phyloP scores from a whole-genome alignment of 768 basidiomycete species.

The Hygrocybe punicea region DNA sequence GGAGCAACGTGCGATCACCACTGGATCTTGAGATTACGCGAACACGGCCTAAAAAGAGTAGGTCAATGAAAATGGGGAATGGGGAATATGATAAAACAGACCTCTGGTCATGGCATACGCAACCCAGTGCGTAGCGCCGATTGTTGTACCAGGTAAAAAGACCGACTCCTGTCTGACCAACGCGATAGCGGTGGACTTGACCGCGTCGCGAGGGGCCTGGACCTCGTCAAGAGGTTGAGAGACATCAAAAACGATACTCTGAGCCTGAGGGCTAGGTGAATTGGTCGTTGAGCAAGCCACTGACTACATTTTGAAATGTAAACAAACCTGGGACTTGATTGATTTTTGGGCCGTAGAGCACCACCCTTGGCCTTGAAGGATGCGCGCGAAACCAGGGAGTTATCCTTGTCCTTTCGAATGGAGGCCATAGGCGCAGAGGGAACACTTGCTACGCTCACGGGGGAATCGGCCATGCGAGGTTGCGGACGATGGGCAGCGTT shows the following conservation, averaged over 20 bases:
- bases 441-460: slow-evolving; percentile 41
- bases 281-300: slow-evolving; percentile 6
- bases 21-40: slow-evolving; percentile 86
- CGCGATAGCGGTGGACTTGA: slow-evolving; percentile 88
- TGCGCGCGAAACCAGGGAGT: slow-evolving; percentile 62
- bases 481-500: slow-evolving; percentile 48
- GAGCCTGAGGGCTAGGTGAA: slow-evolving; percentile 52
- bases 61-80: slow-evolving; percentile 2
- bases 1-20: slow-evolving; percentile 82
- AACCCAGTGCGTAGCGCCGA: slow-evolving; percentile 89
- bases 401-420: slow-evolving; percentile 62
- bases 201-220: slow-evolving; percentile 68
- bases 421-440: slow-evolving; percentile 19
- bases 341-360: slow-evolving; percentile 43
- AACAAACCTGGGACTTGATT: slow-evolving; percentile 57
- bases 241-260: slow-evolving; percentile 74
- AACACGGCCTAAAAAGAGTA: slow-evolving; percentile 55
- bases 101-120: slow-evolving; percentile 91
- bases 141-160: slow-evolving; percentile 82
- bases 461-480: slow-evolving; percentile 50
- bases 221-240: slow-evolving; percentile 68
- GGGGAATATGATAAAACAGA: slow-evolving; percentile 16
- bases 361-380: slow-evolving; percentile 29
- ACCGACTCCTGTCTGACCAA: slow-evolving; percentile 81
- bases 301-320: not conserved